Evolutionary conservation across 768 basidiomycete genomes (phyloP), one percentile per base, ranked within the genome.

Genomic region (Tylopilus sp.): DNA sequence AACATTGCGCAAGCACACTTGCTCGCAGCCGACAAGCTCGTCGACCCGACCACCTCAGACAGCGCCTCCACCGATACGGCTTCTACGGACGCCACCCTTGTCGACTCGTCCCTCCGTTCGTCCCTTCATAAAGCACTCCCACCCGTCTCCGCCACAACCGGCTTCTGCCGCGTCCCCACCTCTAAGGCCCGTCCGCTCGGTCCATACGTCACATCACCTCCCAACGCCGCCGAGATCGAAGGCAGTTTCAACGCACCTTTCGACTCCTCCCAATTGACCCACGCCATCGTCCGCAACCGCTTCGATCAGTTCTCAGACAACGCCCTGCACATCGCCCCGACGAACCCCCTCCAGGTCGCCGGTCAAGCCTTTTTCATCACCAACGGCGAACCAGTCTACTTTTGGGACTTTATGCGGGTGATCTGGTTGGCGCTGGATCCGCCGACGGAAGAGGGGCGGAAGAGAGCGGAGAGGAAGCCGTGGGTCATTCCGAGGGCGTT

Each of bases 361-460:
- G 96, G 96, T 0, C 90, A 98, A 68, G 90, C 74, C 4, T 99
- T 94, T 76, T 96, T 93, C 78, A 90, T 99, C 72, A 95, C 94
- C 52, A 98, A 98, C 65, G 93, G 94, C 56, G 95, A 98, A 66
- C 96, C 95, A 3, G 79, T 86, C 51, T 91, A 92, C 71, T 98
- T 98, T 76, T 99, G 96, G 96, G 94, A 97, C 72, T 86, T 96
- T 64, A 78, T 85, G 28, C 81, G 92, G 7, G 71, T 80, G 3
- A 72, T 97, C n/a, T 98, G 92, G 92, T 72, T 78, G 26, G 76
- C 78, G 21, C 78, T 89, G 50, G 83, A 84, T 65, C 74, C 76
- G 44, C 70, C 74, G n/a, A 72, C 69, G 2, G 64, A 64, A 14
- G 56, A 57, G 13, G 82, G 80, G 7, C 75, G 75, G 57, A 78